Base-by-base conservation (phyloP, 805 yeast genomes). In the Kuraishia piskuri region DNA sequence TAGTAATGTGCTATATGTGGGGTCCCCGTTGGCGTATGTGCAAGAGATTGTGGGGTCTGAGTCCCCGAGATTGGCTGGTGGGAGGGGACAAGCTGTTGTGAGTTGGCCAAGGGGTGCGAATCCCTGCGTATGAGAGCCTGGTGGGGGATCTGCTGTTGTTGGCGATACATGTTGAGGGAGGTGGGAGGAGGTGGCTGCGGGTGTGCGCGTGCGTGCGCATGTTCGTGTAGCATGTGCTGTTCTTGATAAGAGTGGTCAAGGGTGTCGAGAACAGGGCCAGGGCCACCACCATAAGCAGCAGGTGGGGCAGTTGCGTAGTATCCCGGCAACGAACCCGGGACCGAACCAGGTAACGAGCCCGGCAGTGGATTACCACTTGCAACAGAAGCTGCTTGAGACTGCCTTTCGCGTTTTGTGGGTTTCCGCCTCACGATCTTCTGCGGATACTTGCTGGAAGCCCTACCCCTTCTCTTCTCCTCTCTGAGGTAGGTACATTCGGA, bases 371-470 rank as follows among this genome's bases (percentile, higher is more conserved):
- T n/a, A 31, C 40, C 40, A 31, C 40, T n/a, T 14, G 4, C 17
- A 14, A 31, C 14, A 31, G 31, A 25, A 7, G 14, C 17, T 12
- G 47, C 23, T 19, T 44, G 47, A 17, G 23, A 44, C 22, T 47
- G 31, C 20, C 31, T 17, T 20, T 56, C 59, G 20, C 51, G 54
- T 47, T 62, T 62, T 2, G 63, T 57, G 10, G 62, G 61, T 52
- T 61, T 63, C 48, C 66, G 53, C 40, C 66, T 52, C 5, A 58
- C 56, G 26, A 63, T 62, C 12, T 55, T 58, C 54, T 70, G 69
- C n/a, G 76, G 76, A 52, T 72, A 71, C 51, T 69, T 71, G 1
- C 67, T 69, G 52, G 72, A 66, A 1, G 80, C 80, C 54, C 79
- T 64, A 8, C 81, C 81, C 52, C 81, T 61, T 57, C 73, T 74